Conservation (phyloP, 495 filamentous ascomycete species). For the Annulohypoxylon stygium region DNA sequence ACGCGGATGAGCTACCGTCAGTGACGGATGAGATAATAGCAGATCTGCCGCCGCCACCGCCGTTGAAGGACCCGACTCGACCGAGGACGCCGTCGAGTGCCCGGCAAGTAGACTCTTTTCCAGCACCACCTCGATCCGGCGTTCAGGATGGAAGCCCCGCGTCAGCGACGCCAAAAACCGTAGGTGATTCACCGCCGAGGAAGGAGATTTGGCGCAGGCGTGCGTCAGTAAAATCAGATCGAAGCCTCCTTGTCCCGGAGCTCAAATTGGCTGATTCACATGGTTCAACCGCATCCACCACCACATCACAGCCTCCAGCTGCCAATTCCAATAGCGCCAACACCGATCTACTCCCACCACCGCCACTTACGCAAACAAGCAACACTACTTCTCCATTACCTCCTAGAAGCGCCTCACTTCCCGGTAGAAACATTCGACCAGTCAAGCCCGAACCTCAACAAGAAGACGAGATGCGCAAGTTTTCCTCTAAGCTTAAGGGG, state of each 20-base stretch:
- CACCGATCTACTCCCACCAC: slow-evolving; percentile 34
- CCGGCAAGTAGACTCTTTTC: slow-evolving; percentile 16
- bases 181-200: slow-evolving; percentile 50
- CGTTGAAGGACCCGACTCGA: slow-evolving; percentile 52
- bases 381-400: slow-evolving; percentile 39
- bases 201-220: slow-evolving; percentile 60
- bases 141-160: slow-evolving; percentile 11
- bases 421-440: slow-evolving; percentile 48
- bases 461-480: slow-evolving; percentile 44
- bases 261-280: slow-evolving; percentile 60
- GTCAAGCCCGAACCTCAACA: slow-evolving; percentile 29
- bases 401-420: slow-evolving; percentile 46
- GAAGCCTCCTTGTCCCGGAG: slow-evolving; percentile 56
- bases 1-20: slow-evolving; percentile 27
- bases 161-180: slow-evolving; percentile 28
- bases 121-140: slow-evolving; percentile 5
- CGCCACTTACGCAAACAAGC: slow-evolving; percentile 30
- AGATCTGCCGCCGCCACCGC: slow-evolving; percentile 55
- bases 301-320: slow-evolving; percentile 36
- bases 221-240: slow-evolving; percentile 59
- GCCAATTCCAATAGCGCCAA: not conserved
- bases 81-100: slow-evolving; percentile 36
- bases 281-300: slow-evolving; percentile 59
- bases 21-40: slow-evolving; percentile 24
- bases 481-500: slow-evolving; percentile 36